These are phyloP conservation scores for Aspergillus funiculosus DNA, from an alignment of 495 filamentous ascomycete genomes.

Conservation along the genomic window DNA sequence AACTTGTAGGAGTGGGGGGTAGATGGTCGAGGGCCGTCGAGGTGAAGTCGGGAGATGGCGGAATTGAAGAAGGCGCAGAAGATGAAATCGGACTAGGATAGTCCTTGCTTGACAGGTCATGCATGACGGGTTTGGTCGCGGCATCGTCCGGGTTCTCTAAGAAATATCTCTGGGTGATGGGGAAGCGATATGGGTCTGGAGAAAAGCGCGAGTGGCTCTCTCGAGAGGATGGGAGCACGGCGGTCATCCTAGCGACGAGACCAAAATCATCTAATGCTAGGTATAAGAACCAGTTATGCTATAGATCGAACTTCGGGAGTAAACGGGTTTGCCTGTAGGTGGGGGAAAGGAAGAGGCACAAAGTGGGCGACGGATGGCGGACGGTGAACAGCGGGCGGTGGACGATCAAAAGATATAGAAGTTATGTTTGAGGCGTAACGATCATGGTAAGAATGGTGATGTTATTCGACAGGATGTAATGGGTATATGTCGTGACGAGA, in stretches of 20 bases:
- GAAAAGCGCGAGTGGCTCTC: slow-evolving; percentile 39
- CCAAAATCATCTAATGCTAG: slow-evolving; percentile 3
- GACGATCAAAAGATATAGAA: not conserved
- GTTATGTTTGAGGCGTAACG: too few species aligned
- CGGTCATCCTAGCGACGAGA: slow-evolving; percentile 35
- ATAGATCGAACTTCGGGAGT: too few species aligned
- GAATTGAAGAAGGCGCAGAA: slow-evolving; percentile 34
- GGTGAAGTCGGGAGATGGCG: slow-evolving; percentile 38
- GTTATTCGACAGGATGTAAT: too few species aligned
- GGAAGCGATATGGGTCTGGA: slow-evolving; percentile 33
- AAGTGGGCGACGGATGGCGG: not conserved
- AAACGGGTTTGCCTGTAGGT: too few species aligned
- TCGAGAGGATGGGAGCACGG: slow-evolving; percentile 33
- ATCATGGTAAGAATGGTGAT: too few species aligned
- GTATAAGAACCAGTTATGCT: too few species aligned
- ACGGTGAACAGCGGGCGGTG: not conserved
- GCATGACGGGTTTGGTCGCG: slow-evolving; percentile 33
- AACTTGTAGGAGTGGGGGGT: slow-evolving; percentile 52
- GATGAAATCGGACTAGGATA: slow-evolving; percentile 31
- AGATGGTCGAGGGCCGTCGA: slow-evolving; percentile 21
- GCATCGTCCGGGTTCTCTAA: slow-evolving; percentile 27
- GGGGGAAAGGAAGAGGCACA: not conserved
- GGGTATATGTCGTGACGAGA: too few species aligned
- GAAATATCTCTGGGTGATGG: slow-evolving; percentile 43
- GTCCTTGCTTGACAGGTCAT: slow-evolving; percentile 30